Conservation (phyloP, 2,329 filamentous ascomycete genomes). For the Colletotrichum filicis region DNA sequence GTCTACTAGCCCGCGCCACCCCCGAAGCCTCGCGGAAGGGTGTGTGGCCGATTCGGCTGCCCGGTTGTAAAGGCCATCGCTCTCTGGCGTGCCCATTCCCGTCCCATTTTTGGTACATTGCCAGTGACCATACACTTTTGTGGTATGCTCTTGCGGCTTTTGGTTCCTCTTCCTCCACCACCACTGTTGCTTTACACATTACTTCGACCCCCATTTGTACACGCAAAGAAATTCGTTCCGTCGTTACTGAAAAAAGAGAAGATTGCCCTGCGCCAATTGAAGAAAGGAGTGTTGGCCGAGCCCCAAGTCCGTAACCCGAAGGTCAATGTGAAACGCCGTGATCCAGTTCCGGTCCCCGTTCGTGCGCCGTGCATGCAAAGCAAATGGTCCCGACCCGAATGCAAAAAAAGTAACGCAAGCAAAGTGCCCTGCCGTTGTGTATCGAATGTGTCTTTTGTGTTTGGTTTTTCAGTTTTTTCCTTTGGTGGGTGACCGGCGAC, state of each 20-base stretch:
- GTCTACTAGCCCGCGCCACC: slow-evolving; percentile 20
- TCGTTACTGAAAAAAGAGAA: slow-evolving; percentile 1
- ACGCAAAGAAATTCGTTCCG: slow-evolving; percentile 31
- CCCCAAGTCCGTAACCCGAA: slow-evolving; percentile 11
- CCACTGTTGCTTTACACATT: slow-evolving; percentile 23
- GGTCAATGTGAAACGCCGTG: slow-evolving; percentile 30
- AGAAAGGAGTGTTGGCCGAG: slow-evolving; percentile 22
- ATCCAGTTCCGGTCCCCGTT: slow-evolving; percentile 23
- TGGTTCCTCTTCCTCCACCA: background rate
- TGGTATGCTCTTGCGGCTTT: background rate
- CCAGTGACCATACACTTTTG: slow-evolving; percentile 14
- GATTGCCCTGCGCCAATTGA: background rate
- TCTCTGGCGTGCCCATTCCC: slow-evolving; percentile 10
- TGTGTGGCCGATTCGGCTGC: slow-evolving; percentile 6
- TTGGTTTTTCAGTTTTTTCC: slow-evolving; percentile 10
- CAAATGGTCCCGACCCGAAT: slow-evolving; percentile 26
- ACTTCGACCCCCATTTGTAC: slow-evolving; percentile 18
- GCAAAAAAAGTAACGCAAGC: slow-evolving; percentile 23
- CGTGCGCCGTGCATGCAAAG: slow-evolving; percentile 33
- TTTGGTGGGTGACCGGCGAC: slow-evolving; percentile 5
- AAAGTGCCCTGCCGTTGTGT: slow-evolving; percentile 6
- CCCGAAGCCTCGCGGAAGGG: slow-evolving; percentile 9
- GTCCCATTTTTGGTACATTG: slow-evolving; percentile 28
- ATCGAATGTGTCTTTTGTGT: slow-evolving; percentile 2
- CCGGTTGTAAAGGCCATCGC: background rate